These are phyloP conservation scores for Kuraishia ogatae DNA, from an alignment of 805 yeast species.

Conservation along the genomic window DNA sequence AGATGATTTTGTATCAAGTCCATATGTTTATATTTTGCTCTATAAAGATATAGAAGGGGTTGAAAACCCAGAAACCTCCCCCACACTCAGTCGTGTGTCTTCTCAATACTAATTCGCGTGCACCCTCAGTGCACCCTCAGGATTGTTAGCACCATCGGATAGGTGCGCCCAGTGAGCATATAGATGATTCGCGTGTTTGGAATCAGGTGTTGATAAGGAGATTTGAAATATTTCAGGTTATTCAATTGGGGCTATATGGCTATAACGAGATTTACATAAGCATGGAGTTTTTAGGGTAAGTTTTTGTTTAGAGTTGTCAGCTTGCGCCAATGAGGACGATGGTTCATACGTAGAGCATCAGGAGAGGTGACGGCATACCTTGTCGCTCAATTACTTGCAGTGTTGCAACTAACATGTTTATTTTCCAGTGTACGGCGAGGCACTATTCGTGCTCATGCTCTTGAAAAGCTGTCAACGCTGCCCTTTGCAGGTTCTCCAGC, in stretches of 20 bases:
- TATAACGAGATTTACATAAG: background rate
- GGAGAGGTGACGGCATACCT: too few species aligned
- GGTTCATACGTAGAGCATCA: too few species aligned
- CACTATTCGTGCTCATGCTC: conserved; percentile 2
- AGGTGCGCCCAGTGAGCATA: background rate
- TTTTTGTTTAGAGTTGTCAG: background rate
- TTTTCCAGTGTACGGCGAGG: conserved; percentile 1
- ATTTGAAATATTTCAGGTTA: background rate
- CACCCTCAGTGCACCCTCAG: background rate
- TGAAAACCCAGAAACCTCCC: background rate
- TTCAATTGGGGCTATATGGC: background rate
- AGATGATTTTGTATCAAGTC: too few species aligned
- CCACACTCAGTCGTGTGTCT: background rate
- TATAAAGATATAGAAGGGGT: too few species aligned
- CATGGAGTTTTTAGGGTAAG: background rate
- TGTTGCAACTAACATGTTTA: background rate
- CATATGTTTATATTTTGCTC: too few species aligned
- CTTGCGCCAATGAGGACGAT: too few species aligned
- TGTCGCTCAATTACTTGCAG: too few species aligned
- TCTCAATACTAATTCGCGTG: background rate
- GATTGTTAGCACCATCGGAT: background rate
- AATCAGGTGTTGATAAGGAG: background rate
- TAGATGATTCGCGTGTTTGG: background rate
- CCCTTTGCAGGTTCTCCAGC: background rate
- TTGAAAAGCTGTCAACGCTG: background rate